Conservation (phyloP, 2,329 filamentous ascomycete genomes). For the Aspergillus sp. region DNA sequence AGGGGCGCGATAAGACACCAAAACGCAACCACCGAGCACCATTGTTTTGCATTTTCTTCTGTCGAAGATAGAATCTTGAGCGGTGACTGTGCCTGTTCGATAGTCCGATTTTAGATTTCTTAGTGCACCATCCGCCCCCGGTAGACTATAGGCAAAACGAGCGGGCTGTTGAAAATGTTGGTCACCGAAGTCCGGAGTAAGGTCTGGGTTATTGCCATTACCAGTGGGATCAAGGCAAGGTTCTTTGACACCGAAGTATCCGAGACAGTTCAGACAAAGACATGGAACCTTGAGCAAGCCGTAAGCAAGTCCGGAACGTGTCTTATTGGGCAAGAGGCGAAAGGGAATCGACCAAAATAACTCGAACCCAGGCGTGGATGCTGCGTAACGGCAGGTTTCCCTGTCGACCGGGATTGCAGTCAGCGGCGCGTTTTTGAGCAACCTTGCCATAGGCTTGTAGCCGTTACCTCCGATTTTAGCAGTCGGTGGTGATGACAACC, state of each 20-base stretch:
- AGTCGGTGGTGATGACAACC: not conserved
- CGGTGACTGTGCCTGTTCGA: not conserved
- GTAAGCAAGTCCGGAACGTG: not conserved
- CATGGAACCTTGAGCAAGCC: not conserved
- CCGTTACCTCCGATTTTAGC: slow-evolving; percentile 1
- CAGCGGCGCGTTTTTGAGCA: slow-evolving; percentile 3
- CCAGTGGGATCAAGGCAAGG: not conserved
- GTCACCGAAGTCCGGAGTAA: not conserved
- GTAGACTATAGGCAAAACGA: not conserved
- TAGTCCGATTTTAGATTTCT: not conserved
- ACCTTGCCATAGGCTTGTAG: not conserved
- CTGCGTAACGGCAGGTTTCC: not conserved
- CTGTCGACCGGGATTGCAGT: not conserved
- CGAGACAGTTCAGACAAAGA: not conserved
- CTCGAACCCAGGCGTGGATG: not conserved
- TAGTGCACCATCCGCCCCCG: not conserved
- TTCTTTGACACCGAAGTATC: not conserved
- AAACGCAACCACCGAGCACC: no score
- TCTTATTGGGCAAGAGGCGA: not conserved
- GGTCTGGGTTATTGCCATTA: not conserved
- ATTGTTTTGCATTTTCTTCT: not conserved
- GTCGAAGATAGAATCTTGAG: not conserved
- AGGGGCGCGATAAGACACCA: not conserved
- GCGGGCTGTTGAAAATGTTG: not conserved
- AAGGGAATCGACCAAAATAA: not conserved